Evolutionary conservation across 2,329 filamentous ascomycete genomes (phyloP).

Genomic region (Xylariaceae sp.): DNA sequence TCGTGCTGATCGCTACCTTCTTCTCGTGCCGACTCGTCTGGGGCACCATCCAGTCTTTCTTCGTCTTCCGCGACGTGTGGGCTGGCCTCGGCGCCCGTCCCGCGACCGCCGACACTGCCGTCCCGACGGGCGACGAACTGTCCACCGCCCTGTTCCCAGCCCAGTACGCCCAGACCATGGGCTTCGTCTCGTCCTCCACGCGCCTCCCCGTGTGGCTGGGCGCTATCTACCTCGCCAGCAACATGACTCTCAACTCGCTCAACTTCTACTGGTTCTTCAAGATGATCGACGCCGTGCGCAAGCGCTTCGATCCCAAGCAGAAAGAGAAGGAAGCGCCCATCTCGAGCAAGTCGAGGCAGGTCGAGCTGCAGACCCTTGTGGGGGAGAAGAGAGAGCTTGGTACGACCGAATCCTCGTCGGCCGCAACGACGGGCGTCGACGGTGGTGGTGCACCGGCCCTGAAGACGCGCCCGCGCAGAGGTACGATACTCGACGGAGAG

Average conservation of each 20-base stretch:
- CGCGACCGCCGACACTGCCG: slow-evolving; percentile 20
- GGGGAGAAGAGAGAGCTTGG: too few relatives aligned
- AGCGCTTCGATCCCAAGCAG: slow-evolving; percentile 56
- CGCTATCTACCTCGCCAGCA: slow-evolving; percentile 58
- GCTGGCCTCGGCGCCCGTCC: slow-evolving; percentile 41
- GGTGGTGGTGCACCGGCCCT: slow-evolving; percentile 16
- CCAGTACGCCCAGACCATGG: slow-evolving; percentile 36
- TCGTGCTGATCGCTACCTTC: slow-evolving; percentile 64
- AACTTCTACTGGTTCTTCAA: slow-evolving; percentile 84
- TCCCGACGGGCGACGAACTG: slow-evolving; percentile 20
- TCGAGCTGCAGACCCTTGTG: too few relatives aligned
- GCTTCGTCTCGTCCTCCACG: slow-evolving; percentile 40
- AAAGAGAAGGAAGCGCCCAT: slow-evolving; percentile 24
- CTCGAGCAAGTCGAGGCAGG: too few relatives aligned
- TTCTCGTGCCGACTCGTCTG: slow-evolving; percentile 71
- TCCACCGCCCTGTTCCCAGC: slow-evolving; percentile 23
- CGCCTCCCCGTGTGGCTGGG: slow-evolving; percentile 64
- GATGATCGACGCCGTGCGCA: slow-evolving; percentile 75
- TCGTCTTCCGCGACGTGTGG: slow-evolving; percentile 65
- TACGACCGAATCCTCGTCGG: slow-evolving; percentile 14
- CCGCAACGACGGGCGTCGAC: slow-evolving; percentile 26
- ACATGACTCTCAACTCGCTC: slow-evolving; percentile 64
- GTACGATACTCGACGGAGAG: slow-evolving; percentile 26
- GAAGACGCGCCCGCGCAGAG: slow-evolving; percentile 17
- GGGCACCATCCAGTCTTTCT: slow-evolving; percentile 64